Percentiles rank a stretch among this genome's conserved stretches.
Conservation (phyloP, 176 grass and related monocot species). For the Triticum aestivum region DNA sequence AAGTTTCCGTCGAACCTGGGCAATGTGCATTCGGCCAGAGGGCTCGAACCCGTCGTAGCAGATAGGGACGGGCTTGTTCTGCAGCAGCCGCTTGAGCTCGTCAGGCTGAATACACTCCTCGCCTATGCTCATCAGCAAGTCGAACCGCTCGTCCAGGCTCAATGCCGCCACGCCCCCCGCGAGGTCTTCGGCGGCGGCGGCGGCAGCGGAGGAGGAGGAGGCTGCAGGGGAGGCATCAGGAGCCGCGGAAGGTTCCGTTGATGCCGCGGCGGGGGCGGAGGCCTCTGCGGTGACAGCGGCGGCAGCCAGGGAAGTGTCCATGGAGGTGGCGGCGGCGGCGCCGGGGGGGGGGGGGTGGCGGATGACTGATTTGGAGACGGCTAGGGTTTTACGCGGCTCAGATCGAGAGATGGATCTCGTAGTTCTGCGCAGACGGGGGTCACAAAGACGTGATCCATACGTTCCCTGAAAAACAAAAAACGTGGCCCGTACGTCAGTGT, state of each 20-base stretch:
- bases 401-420: not conserved
- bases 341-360: not conserved
- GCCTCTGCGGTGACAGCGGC: no score
- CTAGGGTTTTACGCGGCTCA: constrained; percentile 10
- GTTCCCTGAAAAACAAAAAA: no score
- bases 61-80: constrained; percentile 65
- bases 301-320: not conserved
- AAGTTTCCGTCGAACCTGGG: constrained; percentile 50
- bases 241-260: constrained; percentile 21
- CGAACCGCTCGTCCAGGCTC: constrained; percentile 53
- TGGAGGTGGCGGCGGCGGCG: not conserved
- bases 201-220: not conserved
- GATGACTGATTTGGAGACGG: not conserved
- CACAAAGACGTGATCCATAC: not conserved
- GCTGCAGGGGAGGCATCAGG: not conserved
- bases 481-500: no score
- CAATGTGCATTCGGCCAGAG: constrained; percentile 84
- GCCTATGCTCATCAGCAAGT: constrained; percentile 54
- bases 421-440: not conserved
- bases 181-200: not conserved
- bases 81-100: constrained; percentile 52
- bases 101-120: constrained; percentile 94
- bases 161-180: constrained; percentile 7
- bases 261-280: not conserved
- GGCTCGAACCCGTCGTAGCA: constrained; percentile 88